phyloP scores from a whole-genome alignment of 2,329 filamentous ascomycete genomes.

The Scolecobasidium constrictum region DNA sequence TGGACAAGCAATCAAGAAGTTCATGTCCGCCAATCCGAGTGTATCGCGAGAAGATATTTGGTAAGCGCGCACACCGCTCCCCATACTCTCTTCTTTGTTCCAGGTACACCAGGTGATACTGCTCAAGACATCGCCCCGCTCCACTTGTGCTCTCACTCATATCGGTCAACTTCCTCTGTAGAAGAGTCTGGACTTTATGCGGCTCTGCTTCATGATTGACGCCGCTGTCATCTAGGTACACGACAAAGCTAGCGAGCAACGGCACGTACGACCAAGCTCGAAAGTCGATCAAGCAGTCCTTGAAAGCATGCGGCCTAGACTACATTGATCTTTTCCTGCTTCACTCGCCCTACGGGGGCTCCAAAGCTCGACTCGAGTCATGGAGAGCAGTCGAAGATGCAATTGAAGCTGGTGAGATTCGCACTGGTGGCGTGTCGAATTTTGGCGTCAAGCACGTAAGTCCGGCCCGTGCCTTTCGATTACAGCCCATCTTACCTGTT shows the following conservation, averaged over 20 bases:
- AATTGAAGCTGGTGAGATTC: conserved; percentile 58
- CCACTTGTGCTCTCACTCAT: too few relatives aligned
- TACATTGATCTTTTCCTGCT: conserved; percentile 74
- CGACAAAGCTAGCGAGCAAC: conserved; percentile 64
- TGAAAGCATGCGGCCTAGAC: conserved; percentile 54
- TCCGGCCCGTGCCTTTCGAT: conserved; percentile 10
- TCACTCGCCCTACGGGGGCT: conserved; percentile 69
- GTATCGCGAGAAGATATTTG: conserved; percentile 60
- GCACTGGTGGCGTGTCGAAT: conserved; percentile 65
- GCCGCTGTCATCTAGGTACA: too few relatives aligned
- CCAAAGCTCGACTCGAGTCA: conserved; percentile 53
- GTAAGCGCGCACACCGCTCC: too few relatives aligned
- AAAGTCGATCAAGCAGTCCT: conserved; percentile 52
- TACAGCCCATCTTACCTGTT: conserved; percentile 1
- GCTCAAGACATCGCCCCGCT: too few relatives aligned
- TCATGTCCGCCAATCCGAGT: conserved; percentile 40
- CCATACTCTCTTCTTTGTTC: too few relatives aligned
- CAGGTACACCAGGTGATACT: too few relatives aligned
- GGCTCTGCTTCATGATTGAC: too few relatives aligned
- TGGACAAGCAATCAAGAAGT: conserved; percentile 52
- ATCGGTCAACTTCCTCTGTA: too few relatives aligned
- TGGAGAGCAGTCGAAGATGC: conserved; percentile 73
- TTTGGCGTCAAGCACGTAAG: conserved; percentile 63
- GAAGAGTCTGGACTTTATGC: too few relatives aligned
- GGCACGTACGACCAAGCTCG: conserved; percentile 57